Base-by-base conservation (phyloP, 176 grass and related monocot species). In the Carex scoparia region DNA sequence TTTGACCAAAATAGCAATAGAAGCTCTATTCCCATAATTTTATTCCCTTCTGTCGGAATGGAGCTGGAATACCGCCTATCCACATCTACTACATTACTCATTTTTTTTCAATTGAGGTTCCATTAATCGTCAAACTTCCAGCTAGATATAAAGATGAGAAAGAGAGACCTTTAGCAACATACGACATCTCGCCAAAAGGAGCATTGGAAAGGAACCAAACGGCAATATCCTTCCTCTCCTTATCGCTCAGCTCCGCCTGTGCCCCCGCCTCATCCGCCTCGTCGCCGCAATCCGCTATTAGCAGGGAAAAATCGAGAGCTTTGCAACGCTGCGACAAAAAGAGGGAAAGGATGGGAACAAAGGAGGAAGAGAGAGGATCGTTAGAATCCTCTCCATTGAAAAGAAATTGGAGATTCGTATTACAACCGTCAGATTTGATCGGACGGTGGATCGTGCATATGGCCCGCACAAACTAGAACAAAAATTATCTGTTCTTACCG, bases 121-220 rank as follows among this genome's bases (percentile, higher is more conserved):
- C 7, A 38, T n/a, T n/a, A 48, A 44, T 7, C 2, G 9, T 23
- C 4, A 35, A 35, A 58, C 84, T 61, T 83, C 35, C 7, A 44
- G 19, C 56, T 5, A 7, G 2, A 7, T 3, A 59, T 8, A 63
- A 42, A 23, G 60, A 68, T 28, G 5, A 59, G 59, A 18, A 12
- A n/a, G 1, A 65, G 31, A 81, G 80, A 91, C 96, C 96, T 91
- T 99, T 99, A 86, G 93, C 96, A 88, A 99, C 90, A 85, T 99
- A 99, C 79, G 90, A 85, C 90, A 99, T 99, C 93, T 99, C 96
- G 65, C 96, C 96, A 89, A 90, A 79, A 15, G 96, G 96, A 10
- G 96, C 93, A 85, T 92, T 99, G 79, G 88, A 83, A 81, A 99
- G 96, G 88, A 99, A 99, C 96, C 93, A 99, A 40, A 89, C 81